Conservation (phyloP, 164 flowering plant species). For the Chimonanthus salicifolius region DNA sequence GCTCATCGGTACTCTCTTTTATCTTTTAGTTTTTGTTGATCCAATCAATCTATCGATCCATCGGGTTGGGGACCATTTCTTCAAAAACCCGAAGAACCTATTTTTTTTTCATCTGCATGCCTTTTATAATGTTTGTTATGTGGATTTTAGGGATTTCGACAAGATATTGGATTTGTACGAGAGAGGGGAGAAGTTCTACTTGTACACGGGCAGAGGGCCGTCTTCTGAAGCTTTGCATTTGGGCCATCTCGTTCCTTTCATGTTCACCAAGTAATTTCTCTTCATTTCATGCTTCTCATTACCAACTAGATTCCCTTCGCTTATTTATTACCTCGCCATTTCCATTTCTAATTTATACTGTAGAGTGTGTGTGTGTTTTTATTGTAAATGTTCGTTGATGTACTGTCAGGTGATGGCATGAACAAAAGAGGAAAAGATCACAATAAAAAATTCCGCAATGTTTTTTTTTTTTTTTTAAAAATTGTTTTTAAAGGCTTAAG, state of each 20-base stretch:
- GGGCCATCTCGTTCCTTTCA: constrained; percentile 87
- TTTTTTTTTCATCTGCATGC: not conserved
- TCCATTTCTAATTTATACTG: no score
- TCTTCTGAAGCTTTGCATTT: constrained; percentile 92
- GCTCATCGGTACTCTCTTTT: constrained; percentile 54
- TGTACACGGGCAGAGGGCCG: constrained; percentile 89
- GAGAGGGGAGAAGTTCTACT: constrained; percentile 76
- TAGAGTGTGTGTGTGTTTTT: no score
- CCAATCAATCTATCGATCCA: not conserved
- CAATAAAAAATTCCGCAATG: no score
- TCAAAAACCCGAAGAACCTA: not conserved
- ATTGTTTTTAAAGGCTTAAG: no score
- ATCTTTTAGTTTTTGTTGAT: not conserved
- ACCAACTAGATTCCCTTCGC: not conserved
- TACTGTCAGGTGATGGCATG: no score
- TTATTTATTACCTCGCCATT: no score
- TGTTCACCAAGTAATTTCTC: constrained; percentile 78
- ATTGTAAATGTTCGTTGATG: no score
- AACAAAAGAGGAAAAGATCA: no score
- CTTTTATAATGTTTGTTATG: not conserved
- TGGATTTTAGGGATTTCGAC: constrained; percentile 50
- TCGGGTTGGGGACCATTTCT: not conserved
- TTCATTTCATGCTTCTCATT: not conserved
- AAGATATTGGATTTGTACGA: constrained; percentile 76
- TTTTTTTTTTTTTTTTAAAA: no score